A percentile compares a stretch with the other conserved stretches of the same genome.
phyloP scores from a whole-genome alignment of 352 stramenopile genomes.

The Globisporangium takayamanum region DNA sequence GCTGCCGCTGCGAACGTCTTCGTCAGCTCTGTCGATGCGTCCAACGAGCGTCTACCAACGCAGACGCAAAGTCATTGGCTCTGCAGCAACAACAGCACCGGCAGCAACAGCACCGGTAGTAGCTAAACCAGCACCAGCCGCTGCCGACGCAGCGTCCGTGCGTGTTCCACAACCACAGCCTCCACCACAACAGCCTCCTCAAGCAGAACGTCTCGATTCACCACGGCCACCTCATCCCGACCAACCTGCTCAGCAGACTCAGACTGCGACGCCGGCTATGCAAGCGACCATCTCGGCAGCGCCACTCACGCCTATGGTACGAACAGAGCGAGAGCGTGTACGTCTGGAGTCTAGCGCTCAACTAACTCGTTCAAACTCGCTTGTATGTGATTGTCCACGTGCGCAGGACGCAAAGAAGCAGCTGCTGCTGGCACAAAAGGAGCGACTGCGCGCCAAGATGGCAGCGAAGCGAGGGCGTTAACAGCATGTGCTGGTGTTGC shows the following conservation, averaged over 20 bases:
- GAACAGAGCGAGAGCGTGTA: no score
- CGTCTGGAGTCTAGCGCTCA: background rate
- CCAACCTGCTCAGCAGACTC: no score
- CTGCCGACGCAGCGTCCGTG: background rate
- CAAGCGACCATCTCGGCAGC: no score
- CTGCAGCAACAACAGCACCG: background rate
- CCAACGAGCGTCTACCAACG: slow-evolving; percentile 7
- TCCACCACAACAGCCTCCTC: background rate
- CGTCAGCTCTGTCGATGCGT: slow-evolving; percentile 1
- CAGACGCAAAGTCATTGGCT: background rate
- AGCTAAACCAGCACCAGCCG: background rate
- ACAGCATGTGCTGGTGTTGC: background rate
- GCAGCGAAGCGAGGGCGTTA: slow-evolving; percentile 18
- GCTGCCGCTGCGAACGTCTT: slow-evolving; percentile 9
- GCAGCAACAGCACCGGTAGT: background rate
- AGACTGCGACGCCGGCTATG: no score
- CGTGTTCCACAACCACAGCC: background rate
- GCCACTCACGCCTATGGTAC: no score
- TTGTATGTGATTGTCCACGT: background rate
- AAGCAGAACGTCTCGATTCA: background rate
- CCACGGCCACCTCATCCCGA: no score
- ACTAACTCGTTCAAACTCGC: background rate
- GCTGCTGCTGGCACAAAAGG: slow-evolving; percentile 53
- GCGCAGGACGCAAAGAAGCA: slow-evolving; percentile 48
- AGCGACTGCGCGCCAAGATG: slow-evolving; percentile 59